Evolutionary conservation across 208 protist genomes (phyloP), one percentile per base, ranked within the genome.

Genomic region (Leishmania guyanensis): DNA sequence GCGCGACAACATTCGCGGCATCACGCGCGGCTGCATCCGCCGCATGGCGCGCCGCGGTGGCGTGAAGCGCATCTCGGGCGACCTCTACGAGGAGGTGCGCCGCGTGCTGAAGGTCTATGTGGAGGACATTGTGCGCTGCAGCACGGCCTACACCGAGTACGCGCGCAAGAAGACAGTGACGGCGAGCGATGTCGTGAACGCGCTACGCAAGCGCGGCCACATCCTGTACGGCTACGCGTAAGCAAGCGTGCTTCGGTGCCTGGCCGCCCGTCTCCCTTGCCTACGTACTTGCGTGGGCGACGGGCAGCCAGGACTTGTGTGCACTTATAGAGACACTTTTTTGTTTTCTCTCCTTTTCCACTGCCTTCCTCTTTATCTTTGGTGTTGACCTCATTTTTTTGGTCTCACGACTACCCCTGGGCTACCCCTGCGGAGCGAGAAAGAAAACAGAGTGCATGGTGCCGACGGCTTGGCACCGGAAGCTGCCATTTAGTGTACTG

Each of bases 41-140:
- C 92, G 96, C 87, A 86, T 98, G 62, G 96, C 96, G 68, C 92
- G 96, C 88, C 89, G 96, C 89, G 96, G 96, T 84, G 96, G 96
- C 80, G 94, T 98, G 82, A 97, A 97, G 89, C 92, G 96, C 83
- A 98, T 98, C 90, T 91, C 86, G 56, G 84, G 83, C 70, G 87
- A 90, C 76, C 85, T 91, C 71, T 91, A 93, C 88, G 88, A 93
- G 76, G 90, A 93, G 88, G 84, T 93, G 72, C 90, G 90, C 77
- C 84, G 84, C 74, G 92, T 97, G 70, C 88, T 98, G 64, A 97
- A 96, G 85, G 82, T 64, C 36, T 98, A 95, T 85, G 84, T 98
- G 29, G 91, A 96, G 82, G 86, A 86, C 53, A 90, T 98, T 69
- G 85, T 98, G 56, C 91, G 92, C 78, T 93, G 94, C 81, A 88